Evolutionary conservation across 495 filamentous ascomycete genomes (phyloP).

Genomic region (Penicillium malachiteum): DNA sequence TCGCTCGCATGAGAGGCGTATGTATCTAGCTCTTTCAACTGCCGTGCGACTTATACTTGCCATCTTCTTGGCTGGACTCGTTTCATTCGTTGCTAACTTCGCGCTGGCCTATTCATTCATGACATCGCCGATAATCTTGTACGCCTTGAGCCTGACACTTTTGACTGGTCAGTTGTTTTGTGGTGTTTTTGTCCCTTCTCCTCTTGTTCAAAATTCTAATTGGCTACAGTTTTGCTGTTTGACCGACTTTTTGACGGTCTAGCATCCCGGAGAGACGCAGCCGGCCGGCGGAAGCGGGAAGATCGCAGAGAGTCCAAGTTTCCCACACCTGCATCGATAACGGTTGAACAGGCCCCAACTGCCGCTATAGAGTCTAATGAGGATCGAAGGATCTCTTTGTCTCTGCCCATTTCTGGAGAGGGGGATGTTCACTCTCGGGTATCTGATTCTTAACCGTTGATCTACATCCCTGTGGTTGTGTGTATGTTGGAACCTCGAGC

Average conservation of each 20-base stretch:
- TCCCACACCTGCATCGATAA: constrained; percentile 1
- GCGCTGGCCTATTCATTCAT: constrained; percentile 39
- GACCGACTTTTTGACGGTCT: constrained; percentile 45
- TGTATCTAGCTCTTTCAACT: constrained; percentile 26
- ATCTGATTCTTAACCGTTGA: not conserved
- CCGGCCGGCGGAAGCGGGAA: constrained; percentile 33
- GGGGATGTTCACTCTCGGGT: not conserved
- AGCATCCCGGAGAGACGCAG: constrained; percentile 24
- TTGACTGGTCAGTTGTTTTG: constrained; percentile 32
- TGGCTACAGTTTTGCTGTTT: constrained; percentile 32
- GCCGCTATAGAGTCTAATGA: not conserved
- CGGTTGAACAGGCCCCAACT: constrained; percentile 7
- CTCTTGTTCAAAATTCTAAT: constrained; percentile 14
- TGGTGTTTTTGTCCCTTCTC: too few relatives aligned
- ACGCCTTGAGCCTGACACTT: constrained; percentile 39
- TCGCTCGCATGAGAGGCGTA: constrained; percentile 23
- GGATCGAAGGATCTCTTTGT: constrained; percentile 3
- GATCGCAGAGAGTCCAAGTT: constrained; percentile 13
- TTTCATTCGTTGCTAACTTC: constrained; percentile 34
- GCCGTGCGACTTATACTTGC: constrained; percentile 31
- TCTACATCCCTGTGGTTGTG: not conserved
- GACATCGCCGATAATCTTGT: constrained; percentile 43
- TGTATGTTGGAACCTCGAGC: not conserved
- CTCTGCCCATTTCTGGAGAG: not conserved
- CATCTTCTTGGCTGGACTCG: constrained; percentile 27